These are phyloP conservation scores for Vitis rotundifolia DNA, from an alignment of 164 flowering plant genomes.

Conservation along the genomic window DNA sequence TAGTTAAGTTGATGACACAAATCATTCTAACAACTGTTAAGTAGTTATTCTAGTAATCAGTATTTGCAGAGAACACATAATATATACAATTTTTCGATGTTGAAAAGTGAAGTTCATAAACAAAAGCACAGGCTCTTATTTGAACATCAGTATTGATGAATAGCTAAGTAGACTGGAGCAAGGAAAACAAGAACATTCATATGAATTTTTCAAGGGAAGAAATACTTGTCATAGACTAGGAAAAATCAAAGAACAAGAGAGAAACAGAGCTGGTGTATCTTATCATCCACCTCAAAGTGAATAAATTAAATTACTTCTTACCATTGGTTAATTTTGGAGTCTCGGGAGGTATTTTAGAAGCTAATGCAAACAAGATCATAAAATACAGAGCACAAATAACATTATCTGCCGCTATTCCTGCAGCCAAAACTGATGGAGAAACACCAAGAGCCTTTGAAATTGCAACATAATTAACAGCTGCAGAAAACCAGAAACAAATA, in stretches of 20 bases:
- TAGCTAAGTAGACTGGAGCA: not conserved
- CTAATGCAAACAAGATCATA: conserved; percentile 66
- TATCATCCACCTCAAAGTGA: not conserved
- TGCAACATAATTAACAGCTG: conserved; percentile 88
- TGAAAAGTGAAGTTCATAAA: not conserved
- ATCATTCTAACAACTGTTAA: not conserved
- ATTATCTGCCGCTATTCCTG: conserved; percentile 93
- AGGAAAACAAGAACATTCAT: too few relatives aligned
- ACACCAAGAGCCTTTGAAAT: conserved; percentile 74
- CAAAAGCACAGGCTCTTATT: not conserved
- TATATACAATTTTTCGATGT: not conserved
- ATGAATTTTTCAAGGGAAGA: not conserved
- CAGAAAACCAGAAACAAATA: conserved; percentile 17
- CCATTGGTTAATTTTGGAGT: conserved; percentile 45
- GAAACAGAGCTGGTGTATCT: not conserved
- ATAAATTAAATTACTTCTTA: conserved; percentile 12
- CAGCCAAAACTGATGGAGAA: conserved; percentile 82
- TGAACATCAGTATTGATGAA: not conserved
- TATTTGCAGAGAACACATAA: not conserved
- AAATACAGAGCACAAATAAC: conserved; percentile 84
- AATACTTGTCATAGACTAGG: not conserved
- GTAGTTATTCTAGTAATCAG: not conserved
- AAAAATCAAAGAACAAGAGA: not conserved
- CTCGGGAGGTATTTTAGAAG: conserved; percentile 77
- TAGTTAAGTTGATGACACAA: not conserved